phyloP scores from a whole-genome alignment of 2,329 filamentous ascomycete species.

The Plectosphaerella cucumerina region DNA sequence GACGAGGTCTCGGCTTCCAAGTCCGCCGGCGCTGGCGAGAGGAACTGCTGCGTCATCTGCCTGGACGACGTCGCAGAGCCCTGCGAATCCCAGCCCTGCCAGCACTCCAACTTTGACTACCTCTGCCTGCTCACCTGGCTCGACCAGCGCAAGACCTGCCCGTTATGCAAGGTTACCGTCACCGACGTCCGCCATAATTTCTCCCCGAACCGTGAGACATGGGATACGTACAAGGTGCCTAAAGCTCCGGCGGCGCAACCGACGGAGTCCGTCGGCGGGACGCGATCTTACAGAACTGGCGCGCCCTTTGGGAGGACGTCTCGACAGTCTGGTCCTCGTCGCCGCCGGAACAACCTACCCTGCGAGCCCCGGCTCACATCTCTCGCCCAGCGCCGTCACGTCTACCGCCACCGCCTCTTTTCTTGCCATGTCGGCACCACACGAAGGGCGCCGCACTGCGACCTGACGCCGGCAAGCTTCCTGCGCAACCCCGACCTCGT shows the following conservation, averaged over 20 bases:
- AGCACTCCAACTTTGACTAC: constrained; percentile 80
- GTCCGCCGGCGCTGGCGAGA: constrained; percentile 8
- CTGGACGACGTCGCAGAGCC: constrained; percentile 70
- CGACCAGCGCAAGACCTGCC: constrained; percentile 66
- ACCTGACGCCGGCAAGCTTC: constrained; percentile 67
- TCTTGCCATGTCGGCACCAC: constrained; percentile 83
- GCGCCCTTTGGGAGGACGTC: too few species aligned
- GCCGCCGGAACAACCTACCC: too few species aligned
- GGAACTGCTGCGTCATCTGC: constrained; percentile 78
- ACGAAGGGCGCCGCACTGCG: constrained; percentile 68
- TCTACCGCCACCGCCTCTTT: constrained; percentile 71
- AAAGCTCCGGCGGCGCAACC: neutral
- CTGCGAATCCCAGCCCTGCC: constrained; percentile 71
- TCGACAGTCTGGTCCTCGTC: too few species aligned
- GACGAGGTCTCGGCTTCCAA: constrained; percentile 21
- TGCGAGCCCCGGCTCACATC: constrained; percentile 12
- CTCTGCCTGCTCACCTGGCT: constrained; percentile 81
- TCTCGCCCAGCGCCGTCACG: constrained; percentile 58
- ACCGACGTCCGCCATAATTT: constrained; percentile 58
- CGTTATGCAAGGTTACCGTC: constrained; percentile 65
- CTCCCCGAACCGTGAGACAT: constrained; percentile 30
- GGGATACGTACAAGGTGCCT: constrained; percentile 48
- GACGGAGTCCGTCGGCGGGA: too few species aligned
- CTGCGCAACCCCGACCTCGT: constrained; percentile 61
- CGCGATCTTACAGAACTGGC: too few species aligned